Base-by-base conservation (phyloP, 306 rosid genomes). In the Cucurbita moschata region DNA sequence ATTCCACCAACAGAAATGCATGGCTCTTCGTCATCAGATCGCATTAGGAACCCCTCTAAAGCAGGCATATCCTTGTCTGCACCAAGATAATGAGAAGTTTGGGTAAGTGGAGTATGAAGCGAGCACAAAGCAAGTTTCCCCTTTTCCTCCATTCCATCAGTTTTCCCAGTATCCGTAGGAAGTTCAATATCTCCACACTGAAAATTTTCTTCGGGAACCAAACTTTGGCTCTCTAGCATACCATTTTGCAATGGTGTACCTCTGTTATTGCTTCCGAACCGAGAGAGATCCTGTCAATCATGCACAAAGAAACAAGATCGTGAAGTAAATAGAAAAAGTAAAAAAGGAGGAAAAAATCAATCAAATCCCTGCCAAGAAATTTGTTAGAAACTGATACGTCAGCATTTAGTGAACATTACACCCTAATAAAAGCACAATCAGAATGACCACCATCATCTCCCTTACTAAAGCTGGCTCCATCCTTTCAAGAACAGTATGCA, bases 31-130 rank as follows among this genome's bases (percentile, higher is more conserved):
- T 81, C 84, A 77, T 83, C 92, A 73, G 92, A 70, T 75, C 79
- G 85, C 79, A 91, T 68, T 65, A 91, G 38, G 61, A 91, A 95
- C 69, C 92, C 77, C 83, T 95, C 93, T 74, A 91, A 79, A 82
- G 76, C 91, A 23, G 99, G 95, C 83, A 78, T 75, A 64, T 83
- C 71, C 49, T 81, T 87, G 46, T 80, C 87, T 38, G 75, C 72
- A 76, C 74, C 79, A 75, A 67, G 73, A 81, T 80, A 65, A 82
- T 81, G 76, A 82, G 79, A 72, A 72, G 80, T 40, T 62, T 59
- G 83, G 54, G 75, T 68, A 67, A 53, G 78, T 10, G 76, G 85
- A 80, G 86, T 76, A 79, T 77, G 77, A 68, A 78, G 70, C 39
- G 88, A 83, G 66, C 68, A 30, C 35, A 15, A 70, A 35, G 60